These are phyloP conservation scores for Inga oerstediana DNA, from an alignment of 306 rosid genomes.

Conservation along the genomic window DNA sequence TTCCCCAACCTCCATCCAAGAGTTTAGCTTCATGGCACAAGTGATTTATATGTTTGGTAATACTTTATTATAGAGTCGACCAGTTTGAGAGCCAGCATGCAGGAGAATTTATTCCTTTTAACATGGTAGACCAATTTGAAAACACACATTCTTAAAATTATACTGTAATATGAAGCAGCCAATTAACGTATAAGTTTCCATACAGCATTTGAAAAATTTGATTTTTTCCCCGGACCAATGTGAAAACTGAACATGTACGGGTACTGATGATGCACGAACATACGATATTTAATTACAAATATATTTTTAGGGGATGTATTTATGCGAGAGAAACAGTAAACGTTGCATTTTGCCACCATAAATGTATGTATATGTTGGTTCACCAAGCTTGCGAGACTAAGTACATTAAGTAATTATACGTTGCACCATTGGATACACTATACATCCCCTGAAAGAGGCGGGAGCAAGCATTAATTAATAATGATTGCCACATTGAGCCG, in stretches of 20 bases:
- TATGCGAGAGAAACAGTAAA: background rate
- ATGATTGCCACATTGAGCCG: constrained; percentile 18
- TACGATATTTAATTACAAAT: background rate
- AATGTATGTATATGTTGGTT: background rate
- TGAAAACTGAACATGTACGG: background rate
- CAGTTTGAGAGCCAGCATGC: background rate
- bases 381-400: background rate
- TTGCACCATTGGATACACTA: background rate
- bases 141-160: background rate
- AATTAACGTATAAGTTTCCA: background rate
- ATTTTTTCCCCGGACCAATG: background rate
- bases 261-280: background rate
- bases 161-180: background rate
- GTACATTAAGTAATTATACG: no score
- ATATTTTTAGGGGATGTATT: background rate
- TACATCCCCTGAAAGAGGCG: constrained; percentile 20
- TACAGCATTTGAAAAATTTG: background rate
- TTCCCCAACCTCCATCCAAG: background rate
- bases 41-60: background rate
- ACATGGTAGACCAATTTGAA: background rate
- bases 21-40: background rate
- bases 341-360: background rate
- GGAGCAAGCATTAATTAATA: constrained; percentile 35
- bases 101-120: background rate
- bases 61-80: background rate